These are phyloP conservation scores for Metschnikowia borealis DNA, from an alignment of 805 yeast species.

Conservation along the genomic window DNA sequence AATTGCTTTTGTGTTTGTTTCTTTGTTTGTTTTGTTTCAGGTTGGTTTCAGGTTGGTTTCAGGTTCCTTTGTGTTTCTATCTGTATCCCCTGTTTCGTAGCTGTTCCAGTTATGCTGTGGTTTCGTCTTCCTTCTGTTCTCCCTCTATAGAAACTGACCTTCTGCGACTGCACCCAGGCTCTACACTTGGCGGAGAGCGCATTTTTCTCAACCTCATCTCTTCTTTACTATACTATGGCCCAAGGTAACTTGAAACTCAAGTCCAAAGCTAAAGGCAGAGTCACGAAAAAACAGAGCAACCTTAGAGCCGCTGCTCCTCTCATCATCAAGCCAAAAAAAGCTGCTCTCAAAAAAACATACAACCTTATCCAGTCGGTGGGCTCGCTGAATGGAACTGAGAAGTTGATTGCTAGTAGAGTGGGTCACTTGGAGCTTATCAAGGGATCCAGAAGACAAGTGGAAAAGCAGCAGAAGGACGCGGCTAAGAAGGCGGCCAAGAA, in stretches of 20 bases:
- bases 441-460: slow-evolving; percentile 84
- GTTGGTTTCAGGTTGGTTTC: too few species aligned
- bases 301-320: slow-evolving; percentile 71
- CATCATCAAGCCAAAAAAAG: slow-evolving; percentile 63
- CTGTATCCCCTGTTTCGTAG: too few species aligned
- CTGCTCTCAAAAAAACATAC: slow-evolving; percentile 42
- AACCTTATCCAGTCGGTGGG: slow-evolving; percentile 50
- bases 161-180: slow-evolving; percentile 1
- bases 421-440: slow-evolving; percentile 90
- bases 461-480: slow-evolving; percentile 49
- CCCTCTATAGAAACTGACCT: not conserved
- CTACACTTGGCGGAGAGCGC: not conserved
- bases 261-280: slow-evolving; percentile 45
- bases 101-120: too few species aligned
- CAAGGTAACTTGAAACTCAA: slow-evolving; percentile 67
- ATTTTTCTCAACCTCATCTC: not conserved
- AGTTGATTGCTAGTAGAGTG: slow-evolving; percentile 78
- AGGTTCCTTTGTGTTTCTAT: too few species aligned
- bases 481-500: slow-evolving; percentile 20
- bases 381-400: slow-evolving; percentile 56
- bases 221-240: slow-evolving; percentile 48
- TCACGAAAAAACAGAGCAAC: slow-evolving; percentile 62
- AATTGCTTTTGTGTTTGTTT: too few species aligned
- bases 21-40: too few species aligned
- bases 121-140: too few species aligned